These are phyloP conservation scores for Fusarium succisae DNA, from an alignment of 2,329 filamentous ascomycete genomes.

Conservation along the genomic window DNA sequence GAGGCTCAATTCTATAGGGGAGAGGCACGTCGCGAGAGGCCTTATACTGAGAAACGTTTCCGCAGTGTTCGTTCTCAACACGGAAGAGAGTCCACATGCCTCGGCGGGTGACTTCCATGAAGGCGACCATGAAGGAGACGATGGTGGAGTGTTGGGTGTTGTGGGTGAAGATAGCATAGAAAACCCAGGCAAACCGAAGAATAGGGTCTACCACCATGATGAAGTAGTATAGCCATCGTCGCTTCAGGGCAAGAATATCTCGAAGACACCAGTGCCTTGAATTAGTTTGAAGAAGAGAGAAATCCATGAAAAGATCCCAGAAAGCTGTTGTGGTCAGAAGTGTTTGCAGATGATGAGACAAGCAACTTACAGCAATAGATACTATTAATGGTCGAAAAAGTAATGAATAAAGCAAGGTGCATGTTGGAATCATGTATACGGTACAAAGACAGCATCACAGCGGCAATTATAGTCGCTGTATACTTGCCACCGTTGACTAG, in stretches of 20 bases:
- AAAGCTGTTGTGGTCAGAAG: conserved; percentile 61
- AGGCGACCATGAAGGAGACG: conserved; percentile 79
- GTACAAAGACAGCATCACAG: conserved; percentile 82
- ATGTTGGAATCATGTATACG: conserved; percentile 71
- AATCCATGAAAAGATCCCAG: conserved; percentile 98
- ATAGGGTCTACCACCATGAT: conserved; percentile 87
- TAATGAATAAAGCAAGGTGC: conserved; percentile 77
- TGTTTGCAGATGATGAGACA: not conserved
- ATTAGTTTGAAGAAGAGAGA: conserved; percentile 84
- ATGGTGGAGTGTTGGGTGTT: conserved; percentile 85
- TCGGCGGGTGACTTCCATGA: conserved; percentile 84
- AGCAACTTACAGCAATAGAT: conserved; percentile 76
- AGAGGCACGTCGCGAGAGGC: conserved; percentile 88
- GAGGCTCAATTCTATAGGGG: conserved; percentile 74
- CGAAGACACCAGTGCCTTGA: conserved; percentile 75
- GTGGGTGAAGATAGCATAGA: conserved; percentile 85
- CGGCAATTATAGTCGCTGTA: conserved; percentile 81
- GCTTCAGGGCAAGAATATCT: conserved; percentile 81
- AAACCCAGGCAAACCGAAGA: conserved; percentile 92
- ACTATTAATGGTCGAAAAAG: conserved; percentile 82
- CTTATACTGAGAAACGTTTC: conserved; percentile 89
- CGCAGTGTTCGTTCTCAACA: conserved; percentile 97
- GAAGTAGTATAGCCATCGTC: conserved; percentile 82
- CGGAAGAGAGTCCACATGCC: conserved; percentile 93
- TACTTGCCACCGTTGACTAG: conserved; percentile 95